Base-by-base conservation (phyloP, 805 yeast species). In the Komagataella pseudopastoris region DNA sequence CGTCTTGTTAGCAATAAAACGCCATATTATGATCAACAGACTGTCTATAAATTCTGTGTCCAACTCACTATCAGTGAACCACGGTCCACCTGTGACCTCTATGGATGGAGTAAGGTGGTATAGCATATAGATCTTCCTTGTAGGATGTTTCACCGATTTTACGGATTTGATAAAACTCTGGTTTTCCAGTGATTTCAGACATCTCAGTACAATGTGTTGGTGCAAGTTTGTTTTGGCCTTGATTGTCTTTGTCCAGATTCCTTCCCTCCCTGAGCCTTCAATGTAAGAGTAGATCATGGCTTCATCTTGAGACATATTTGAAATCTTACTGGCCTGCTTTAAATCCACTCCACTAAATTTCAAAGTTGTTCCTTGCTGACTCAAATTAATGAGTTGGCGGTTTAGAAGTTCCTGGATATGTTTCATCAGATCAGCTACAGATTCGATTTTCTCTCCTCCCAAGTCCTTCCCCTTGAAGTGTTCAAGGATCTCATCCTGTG, bases 21-120 rank as follows among this genome's bases (percentile, higher is more conserved):
- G 74, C 96, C 97, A 93, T 6, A 90, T 81, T 46, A 90, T 90
- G 18, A 88, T 80, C 56, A 88, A 66, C 51, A 93, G 69, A 49
- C 88, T 80, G 57, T 88, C 91, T 53, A 93, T 90, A 60, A 93
- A 93, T 65, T 91, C 98, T 2, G 88, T 81, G 63, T 93, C 99
- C 52, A 93, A 73, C 66, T 93, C 98, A 43, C 90, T 81, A 63
- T 93, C 99, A 0, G 97, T 89, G 63, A 90, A 93, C 99, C 99
- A 93, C 3, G 98, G 98, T 4, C 99, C 99, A 56, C 99, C 99
- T 0, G 98, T 93, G 44, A 93, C 93, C 57, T 91, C 98, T 36
- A 88, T 83, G 3, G 95, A 85, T 4, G 99, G 99, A 63, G 89
- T 96, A 57, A 93, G 71, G 61, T 88, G 83, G 63, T 90, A 91